phyloP scores from a whole-genome alignment of 805 yeast genomes.

The Metschnikowia similis region DNA sequence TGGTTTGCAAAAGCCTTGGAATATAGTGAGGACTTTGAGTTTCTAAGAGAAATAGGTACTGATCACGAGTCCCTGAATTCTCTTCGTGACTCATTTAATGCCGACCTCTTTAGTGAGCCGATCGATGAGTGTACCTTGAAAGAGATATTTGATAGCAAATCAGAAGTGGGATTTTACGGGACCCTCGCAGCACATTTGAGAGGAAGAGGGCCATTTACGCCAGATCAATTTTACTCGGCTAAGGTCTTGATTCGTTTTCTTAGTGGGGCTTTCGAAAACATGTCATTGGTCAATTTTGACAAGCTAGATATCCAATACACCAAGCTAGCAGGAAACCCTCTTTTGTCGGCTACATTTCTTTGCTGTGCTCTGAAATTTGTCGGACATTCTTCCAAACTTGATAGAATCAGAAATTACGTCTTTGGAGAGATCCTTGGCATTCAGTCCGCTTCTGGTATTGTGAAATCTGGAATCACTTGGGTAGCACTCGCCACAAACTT shows the following conservation, averaged over 20 bases:
- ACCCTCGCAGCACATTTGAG: constrained; percentile 4
- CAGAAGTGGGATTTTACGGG: neutral
- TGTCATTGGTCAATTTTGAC: constrained; percentile 19
- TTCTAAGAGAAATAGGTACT: neutral
- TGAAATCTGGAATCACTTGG: constrained; percentile 41
- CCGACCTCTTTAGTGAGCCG: neutral
- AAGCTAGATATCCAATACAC: constrained; percentile 31
- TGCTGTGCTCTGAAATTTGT: constrained; percentile 35
- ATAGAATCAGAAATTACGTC: constrained; percentile 53
- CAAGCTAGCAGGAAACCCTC: constrained; percentile 27
- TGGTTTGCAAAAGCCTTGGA: neutral
- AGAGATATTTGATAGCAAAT: constrained; percentile 5
- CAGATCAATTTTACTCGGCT: constrained; percentile 13
- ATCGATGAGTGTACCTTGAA: neutral
- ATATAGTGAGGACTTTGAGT: constrained; percentile 1
- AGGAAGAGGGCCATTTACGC: constrained; percentile 12
- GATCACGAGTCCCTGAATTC: neutral
- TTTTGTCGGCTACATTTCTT: constrained; percentile 26
- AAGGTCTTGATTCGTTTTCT: constrained; percentile 28
- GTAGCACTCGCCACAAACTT: constrained; percentile 47
- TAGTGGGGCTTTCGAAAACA: constrained; percentile 23
- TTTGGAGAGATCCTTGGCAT: constrained; percentile 64
- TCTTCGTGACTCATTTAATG: neutral
- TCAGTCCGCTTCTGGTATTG: constrained; percentile 35
- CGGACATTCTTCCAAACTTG: constrained; percentile 35